Evolutionary conservation across 192 early-diverging fungal genomes (phyloP).

Genomic region (Thoreauomyces humboldtii): DNA sequence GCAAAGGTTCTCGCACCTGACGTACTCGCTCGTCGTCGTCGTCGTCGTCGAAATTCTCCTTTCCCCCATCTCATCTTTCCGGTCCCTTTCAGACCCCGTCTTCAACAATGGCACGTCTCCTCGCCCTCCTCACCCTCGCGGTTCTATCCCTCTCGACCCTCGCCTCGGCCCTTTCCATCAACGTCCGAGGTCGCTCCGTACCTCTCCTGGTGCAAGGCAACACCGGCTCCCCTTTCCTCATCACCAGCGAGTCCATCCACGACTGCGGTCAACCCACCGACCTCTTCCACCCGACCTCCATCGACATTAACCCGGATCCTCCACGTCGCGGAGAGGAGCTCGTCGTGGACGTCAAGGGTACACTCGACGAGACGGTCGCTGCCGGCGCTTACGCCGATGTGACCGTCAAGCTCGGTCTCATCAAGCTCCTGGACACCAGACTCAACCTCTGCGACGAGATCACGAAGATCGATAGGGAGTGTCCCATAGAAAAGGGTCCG

Average conservation of each 20-base stretch:
- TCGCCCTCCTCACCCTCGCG: background rate
- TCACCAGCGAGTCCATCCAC: conserved; percentile 14
- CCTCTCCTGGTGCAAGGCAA: background rate
- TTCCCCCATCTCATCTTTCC: too few relatives aligned
- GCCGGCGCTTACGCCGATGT: conserved; percentile 44
- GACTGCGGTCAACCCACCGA: conserved; percentile 30
- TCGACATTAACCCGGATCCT: conserved; percentile 44
- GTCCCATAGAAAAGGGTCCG: conserved; percentile 50
- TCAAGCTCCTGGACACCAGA: conserved; percentile 43
- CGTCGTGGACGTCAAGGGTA: conserved; percentile 37
- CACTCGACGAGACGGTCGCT: conserved; percentile 34
- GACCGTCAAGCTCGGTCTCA: conserved; percentile 45
- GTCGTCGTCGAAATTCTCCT: too few relatives aligned
- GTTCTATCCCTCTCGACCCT: background rate
- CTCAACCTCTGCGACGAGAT: conserved; percentile 45
- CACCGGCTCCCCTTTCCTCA: background rate
- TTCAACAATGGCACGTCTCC: too few relatives aligned
- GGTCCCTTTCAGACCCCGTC: too few relatives aligned
- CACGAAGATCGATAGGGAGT: conserved; percentile 36
- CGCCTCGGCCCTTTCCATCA: background rate
- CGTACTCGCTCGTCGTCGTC: too few relatives aligned
- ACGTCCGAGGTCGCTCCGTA: background rate
- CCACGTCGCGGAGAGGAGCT: conserved; percentile 40
- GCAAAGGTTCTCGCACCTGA: too few relatives aligned
- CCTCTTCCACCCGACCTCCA: conserved; percentile 33